Evolutionary conservation across 768 basidiomycete species (phyloP).

Genomic region (Naganishia vaughanmartiniae): DNA sequence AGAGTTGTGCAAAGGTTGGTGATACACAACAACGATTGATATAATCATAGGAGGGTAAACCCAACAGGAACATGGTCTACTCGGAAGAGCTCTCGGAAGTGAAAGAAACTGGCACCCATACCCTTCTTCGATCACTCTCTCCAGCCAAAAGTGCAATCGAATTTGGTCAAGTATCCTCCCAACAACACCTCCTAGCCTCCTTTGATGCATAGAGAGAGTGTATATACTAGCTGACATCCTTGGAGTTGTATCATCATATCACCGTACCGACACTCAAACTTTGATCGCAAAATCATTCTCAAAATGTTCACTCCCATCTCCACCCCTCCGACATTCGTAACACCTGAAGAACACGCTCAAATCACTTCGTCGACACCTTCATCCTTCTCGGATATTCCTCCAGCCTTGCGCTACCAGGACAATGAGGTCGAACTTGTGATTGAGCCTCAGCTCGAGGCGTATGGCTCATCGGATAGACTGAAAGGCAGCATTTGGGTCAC

Average conservation of each 20-base stretch:
- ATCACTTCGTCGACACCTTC: slow-evolving; percentile 75
- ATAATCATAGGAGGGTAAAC: too few species aligned
- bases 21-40: too few species aligned
- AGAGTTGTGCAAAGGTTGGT: neutral
- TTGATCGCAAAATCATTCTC: neutral
- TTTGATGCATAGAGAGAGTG: neutral
- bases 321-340: slow-evolving; percentile 56
- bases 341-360: slow-evolving; percentile 66
- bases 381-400: slow-evolving; percentile 80
- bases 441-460: slow-evolving; percentile 58
- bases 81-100: too few species aligned
- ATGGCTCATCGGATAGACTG: slow-evolving; percentile 59
- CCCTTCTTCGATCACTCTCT: neutral
- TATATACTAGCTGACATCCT: neutral
- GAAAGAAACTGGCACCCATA: too few species aligned
- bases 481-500: slow-evolving; percentile 77
- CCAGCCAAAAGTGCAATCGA: slow-evolving; percentile 4
- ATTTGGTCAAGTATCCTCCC: neutral
- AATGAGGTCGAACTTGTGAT: slow-evolving; percentile 67
- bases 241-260: neutral
- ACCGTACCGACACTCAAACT: too few species aligned
- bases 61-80: too few species aligned
- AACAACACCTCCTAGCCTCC: neutral
- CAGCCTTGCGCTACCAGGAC: slow-evolving; percentile 72
- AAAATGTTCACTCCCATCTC: slow-evolving; percentile 45